These are phyloP conservation scores for Physaria fendleri DNA, from an alignment of 345 rosid genomes.

Conservation along the genomic window DNA sequence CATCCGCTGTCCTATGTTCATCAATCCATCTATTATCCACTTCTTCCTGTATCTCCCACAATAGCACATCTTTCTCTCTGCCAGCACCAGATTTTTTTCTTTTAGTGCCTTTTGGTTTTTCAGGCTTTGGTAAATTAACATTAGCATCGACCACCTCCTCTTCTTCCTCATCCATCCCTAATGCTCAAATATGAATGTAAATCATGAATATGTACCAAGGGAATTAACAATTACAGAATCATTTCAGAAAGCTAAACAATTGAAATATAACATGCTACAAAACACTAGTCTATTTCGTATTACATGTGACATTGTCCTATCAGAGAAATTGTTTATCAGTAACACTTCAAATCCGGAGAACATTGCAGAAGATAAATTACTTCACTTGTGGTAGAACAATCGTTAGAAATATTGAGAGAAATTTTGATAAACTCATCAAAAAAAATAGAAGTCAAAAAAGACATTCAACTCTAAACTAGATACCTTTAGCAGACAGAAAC, in stretches of 20 bases:
- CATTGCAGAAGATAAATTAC: background rate
- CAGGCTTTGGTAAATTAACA: constrained; percentile 7
- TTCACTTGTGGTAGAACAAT: background rate
- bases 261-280: background rate
- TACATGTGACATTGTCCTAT: background rate
- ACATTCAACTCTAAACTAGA: background rate
- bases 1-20: constrained; percentile 39
- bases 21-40: constrained; percentile 61
- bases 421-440: background rate
- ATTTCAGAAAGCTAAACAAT: background rate
- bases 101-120: constrained; percentile 30
- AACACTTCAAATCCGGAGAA: background rate
- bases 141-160: background rate
- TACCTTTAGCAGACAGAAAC: background rate
- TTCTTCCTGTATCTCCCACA: constrained; percentile 81
- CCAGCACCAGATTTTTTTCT: constrained; percentile 8
- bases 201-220: background rate
- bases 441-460: background rate
- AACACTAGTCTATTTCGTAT: background rate
- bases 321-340: background rate
- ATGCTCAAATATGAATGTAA: background rate
- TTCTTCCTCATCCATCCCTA: constrained; percentile 18
- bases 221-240: background rate
- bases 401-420: background rate
- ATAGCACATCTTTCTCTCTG: constrained; percentile 23